phyloP scores from a whole-genome alignment of 495 filamentous ascomycete species.

The Diplogelasinospora grovesii region DNA sequence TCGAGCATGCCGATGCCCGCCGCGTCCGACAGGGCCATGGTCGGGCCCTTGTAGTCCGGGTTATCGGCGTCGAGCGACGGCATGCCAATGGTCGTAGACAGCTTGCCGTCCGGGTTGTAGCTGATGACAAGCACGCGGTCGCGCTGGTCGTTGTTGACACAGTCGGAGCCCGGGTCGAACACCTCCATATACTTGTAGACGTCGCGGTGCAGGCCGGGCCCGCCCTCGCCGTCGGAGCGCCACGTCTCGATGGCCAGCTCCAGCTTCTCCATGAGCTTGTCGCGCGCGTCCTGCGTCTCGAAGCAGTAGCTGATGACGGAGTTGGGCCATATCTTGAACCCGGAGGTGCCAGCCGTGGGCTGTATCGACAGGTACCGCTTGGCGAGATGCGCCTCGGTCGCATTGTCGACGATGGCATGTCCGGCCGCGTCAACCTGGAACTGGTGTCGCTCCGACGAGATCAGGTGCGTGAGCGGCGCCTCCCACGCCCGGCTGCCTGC shows the following conservation, averaged over 20 bases:
- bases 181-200: constrained; percentile 7
- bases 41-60: neutral
- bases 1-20: constrained; percentile 5
- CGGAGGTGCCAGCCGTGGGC: neutral
- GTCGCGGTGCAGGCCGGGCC: neutral
- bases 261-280: neutral
- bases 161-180: neutral
- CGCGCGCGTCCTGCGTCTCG: neutral
- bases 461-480: neutral
- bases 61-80: neutral
- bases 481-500: constrained; percentile 3
- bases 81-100: neutral
- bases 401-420: constrained; percentile 2
- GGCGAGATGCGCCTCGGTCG: neutral
- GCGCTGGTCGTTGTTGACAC: constrained; percentile 1
- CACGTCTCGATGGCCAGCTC: neutral
- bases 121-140: constrained; percentile 2
- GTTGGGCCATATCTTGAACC: constrained; percentile 5
- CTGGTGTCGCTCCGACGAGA: neutral
- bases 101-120: neutral
- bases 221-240: too few species aligned
- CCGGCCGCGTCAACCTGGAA: constrained; percentile 1
- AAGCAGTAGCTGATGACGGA: constrained; percentile 10
- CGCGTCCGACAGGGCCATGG: constrained; percentile 1
- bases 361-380: constrained; percentile 7